A percentile compares a stretch with the other conserved stretches of the same genome.
phyloP scores from a whole-genome alignment of 306 rosid species.

The Fragaria nilgerrensis region DNA sequence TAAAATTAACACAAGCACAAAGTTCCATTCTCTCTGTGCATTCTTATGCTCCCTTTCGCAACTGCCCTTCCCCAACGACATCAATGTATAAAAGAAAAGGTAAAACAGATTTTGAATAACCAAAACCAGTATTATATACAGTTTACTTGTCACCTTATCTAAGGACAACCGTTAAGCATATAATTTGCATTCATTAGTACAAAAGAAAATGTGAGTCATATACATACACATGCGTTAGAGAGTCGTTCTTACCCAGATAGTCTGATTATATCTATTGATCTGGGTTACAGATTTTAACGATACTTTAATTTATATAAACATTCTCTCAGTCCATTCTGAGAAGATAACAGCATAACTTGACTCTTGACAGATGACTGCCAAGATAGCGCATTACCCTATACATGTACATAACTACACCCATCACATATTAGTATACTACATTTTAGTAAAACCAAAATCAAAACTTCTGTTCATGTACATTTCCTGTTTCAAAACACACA shows the following conservation, averaged over 20 bases:
- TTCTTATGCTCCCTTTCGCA: not conserved
- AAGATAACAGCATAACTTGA: not conserved
- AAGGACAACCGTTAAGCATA: no score
- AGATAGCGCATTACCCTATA: not conserved
- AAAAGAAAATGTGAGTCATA: no score
- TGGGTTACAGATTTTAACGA: no score
- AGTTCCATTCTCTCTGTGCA: not conserved
- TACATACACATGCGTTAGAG: no score
- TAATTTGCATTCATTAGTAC: no score
- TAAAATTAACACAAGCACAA: constrained; percentile 4
- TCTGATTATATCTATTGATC: no score
- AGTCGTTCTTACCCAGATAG: no score
- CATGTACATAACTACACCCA: not conserved
- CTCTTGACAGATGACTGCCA: not conserved
- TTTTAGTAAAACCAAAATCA: not conserved
- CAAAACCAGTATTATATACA: not conserved
- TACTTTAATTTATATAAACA: no score
- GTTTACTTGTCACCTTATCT: not conserved
- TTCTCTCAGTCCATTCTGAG: no score
- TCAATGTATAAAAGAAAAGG: no score
- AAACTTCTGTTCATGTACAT: not conserved
- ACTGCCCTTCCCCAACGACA: not conserved
- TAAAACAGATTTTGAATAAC: not conserved
- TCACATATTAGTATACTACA: not conserved
- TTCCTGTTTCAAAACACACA: not conserved